Evolutionary conservation across 2,329 filamentous ascomycete genomes (phyloP).

Genomic region (Monilinia fructigena): DNA sequence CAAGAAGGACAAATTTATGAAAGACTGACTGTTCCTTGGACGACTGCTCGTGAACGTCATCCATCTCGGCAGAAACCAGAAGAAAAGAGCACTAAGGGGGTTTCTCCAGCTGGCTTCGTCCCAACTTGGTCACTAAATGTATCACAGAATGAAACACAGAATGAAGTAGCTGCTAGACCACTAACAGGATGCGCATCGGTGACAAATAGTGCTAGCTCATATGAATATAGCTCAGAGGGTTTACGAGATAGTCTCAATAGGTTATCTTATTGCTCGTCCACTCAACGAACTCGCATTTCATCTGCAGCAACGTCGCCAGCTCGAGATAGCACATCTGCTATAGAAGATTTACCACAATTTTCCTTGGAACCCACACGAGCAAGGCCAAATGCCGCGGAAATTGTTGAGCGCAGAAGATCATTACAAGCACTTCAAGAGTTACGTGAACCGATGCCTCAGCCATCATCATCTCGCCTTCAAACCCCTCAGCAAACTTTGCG

Average conservation of each 20-base stretch:
- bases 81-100: constrained; percentile 15
- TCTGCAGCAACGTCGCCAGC: constrained; percentile 58
- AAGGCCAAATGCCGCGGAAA: constrained; percentile 35
- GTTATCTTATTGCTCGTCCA: constrained; percentile 59
- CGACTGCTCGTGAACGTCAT: neutral
- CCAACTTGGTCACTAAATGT: constrained; percentile 17
- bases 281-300: constrained; percentile 59
- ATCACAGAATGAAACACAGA: constrained; percentile 1
- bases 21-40: constrained; percentile 18
- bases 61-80: constrained; percentile 19
- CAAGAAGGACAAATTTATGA: constrained; percentile 1
- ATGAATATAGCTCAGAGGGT: constrained; percentile 57
- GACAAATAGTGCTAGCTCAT: constrained; percentile 56
- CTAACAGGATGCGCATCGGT: constrained; percentile 53
- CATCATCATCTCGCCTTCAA: constrained; percentile 28
- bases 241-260: constrained; percentile 57
- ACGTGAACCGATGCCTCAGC: constrained; percentile 29
- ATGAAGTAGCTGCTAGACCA: constrained; percentile 25
- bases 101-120: constrained; percentile 2
- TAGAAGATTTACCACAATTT: constrained; percentile 32
- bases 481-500: constrained; percentile 24
- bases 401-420: constrained; percentile 38
- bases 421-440: constrained; percentile 35
- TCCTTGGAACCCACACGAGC: constrained; percentile 29
- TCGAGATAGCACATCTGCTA: constrained; percentile 51